Percentiles rank a stretch among this genome's conserved stretches.
phyloP scores from a whole-genome alignment of 768 basidiomycete species.

The Cytidiella melzeri region DNA sequence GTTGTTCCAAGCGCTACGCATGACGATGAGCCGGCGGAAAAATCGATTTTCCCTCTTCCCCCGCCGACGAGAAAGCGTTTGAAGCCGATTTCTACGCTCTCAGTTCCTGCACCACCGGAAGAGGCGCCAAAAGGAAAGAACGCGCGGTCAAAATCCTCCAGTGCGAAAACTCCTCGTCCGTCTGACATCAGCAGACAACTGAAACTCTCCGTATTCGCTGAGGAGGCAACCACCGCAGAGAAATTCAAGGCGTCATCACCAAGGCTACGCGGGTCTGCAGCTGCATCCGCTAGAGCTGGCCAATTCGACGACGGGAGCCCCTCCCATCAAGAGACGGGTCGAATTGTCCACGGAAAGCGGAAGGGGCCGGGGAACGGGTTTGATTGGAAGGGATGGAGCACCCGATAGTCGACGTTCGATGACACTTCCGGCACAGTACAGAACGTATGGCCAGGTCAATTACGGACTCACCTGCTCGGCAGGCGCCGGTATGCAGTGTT shows the following conservation, averaged over 20 bases:
- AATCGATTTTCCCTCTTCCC: not conserved
- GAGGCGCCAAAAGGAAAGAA: not conserved
- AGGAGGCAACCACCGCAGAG: not conserved
- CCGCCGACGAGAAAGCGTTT: slow-evolving; percentile 4
- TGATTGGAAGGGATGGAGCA: not conserved
- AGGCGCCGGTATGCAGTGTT: too few species aligned
- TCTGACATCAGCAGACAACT: not conserved
- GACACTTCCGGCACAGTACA: too few species aligned
- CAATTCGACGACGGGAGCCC: not conserved
- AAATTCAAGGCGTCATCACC: not conserved
- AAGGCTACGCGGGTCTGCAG: not conserved
- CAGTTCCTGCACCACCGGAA: not conserved
- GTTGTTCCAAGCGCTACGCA: too few species aligned
- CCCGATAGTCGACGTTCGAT: too few species aligned
- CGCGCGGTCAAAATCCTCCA: not conserved
- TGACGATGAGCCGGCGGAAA: not conserved
- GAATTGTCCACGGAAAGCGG: not conserved
- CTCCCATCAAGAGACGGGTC: not conserved
- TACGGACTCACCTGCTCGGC: too few species aligned
- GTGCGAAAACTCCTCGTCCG: not conserved
- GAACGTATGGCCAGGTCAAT: too few species aligned
- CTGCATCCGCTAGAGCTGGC: not conserved
- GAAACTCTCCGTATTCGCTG: not conserved
- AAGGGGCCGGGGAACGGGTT: not conserved
- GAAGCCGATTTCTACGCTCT: slow-evolving; percentile 1